A percentile compares a stretch with the other conserved stretches of the same genome.
Conservation (phyloP, 148 eudicot species). For the Diospyros kaki region DNA sequence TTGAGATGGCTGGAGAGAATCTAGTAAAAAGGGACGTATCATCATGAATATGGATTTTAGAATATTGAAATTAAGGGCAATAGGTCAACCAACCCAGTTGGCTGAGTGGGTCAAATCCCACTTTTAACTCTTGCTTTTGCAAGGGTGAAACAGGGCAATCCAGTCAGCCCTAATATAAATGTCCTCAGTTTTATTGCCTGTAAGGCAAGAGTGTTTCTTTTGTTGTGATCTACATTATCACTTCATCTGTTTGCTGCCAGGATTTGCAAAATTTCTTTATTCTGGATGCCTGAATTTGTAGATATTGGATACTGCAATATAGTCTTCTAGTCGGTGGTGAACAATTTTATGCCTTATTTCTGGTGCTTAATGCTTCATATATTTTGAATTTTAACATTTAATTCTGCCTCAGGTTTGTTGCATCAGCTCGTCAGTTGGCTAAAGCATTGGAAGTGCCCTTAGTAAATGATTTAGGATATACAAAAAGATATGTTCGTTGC, state of each 20-base stretch:
- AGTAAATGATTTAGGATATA: slow-evolving; percentile 84
- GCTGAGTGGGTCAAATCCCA: too few species aligned
- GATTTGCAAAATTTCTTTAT: too few species aligned
- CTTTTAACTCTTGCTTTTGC: too few species aligned
- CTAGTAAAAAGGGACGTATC: neutral
- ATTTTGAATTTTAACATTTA: neutral
- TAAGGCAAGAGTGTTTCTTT: neutral
- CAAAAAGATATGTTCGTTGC: slow-evolving; percentile 92
- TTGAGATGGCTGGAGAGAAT: neutral
- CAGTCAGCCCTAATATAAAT: too few species aligned
- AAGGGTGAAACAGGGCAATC: too few species aligned
- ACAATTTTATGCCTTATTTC: neutral
- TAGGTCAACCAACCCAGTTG: too few species aligned
- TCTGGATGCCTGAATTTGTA: neutral
- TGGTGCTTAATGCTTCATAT: neutral
- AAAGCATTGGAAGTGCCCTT: slow-evolving; percentile 83
- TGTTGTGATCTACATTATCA: neutral
- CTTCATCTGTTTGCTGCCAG: neutral
- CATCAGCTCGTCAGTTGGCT: slow-evolving; percentile 64
- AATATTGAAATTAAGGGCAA: too few species aligned
- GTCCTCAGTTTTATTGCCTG: neutral
- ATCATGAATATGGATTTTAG: neutral
- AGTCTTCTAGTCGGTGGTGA: neutral
- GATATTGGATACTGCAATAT: neutral
- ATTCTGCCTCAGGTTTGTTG: slow-evolving; percentile 50